Percentiles rank a stretch among this genome's conserved stretches.
These are phyloP conservation scores for Pseudonitzschia multistriata DNA, from an alignment of 108 stramenopile species.

Conservation along the genomic window DNA sequence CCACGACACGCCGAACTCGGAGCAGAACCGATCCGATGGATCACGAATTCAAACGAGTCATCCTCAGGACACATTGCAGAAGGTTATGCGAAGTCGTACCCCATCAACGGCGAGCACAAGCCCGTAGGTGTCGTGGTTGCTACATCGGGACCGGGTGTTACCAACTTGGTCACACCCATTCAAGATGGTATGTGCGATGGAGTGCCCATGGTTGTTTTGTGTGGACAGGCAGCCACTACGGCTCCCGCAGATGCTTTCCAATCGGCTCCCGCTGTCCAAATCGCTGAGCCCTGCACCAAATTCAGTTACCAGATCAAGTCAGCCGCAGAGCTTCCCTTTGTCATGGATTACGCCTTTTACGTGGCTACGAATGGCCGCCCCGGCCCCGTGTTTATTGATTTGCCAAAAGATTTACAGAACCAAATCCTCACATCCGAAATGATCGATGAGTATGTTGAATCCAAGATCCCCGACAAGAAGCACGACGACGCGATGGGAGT, in stretches of 20 bases:
- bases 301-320: conserved; percentile 89
- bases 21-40: conserved; percentile 72
- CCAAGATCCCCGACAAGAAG: conserved; percentile 24
- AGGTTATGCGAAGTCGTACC: conserved; percentile 83
- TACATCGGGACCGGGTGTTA: conserved; percentile 92
- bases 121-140: conserved; percentile 88
- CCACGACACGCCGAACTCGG: conserved; percentile 62
- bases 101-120: conserved; percentile 51
- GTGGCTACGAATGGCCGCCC: conserved; percentile 88
- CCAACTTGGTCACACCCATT: conserved; percentile 88
- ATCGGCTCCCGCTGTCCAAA: conserved; percentile 76
- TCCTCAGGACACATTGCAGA: conserved; percentile 87
- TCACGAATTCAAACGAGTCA: conserved; percentile 88
- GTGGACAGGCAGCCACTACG: conserved; percentile 87
- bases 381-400: conserved; percentile 88
- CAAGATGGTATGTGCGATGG: conserved; percentile 89
- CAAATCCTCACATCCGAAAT: conserved; percentile 69
- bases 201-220: conserved; percentile 84
- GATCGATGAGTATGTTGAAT: conserved; percentile 62
- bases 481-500: conserved; percentile 51
- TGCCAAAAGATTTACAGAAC: conserved; percentile 92
- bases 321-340: conserved; percentile 86
- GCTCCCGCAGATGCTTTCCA: conserved; percentile 88
- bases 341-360: conserved; percentile 89
- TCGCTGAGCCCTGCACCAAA: conserved; percentile 85